Conservation (phyloP, 2,329 filamentous ascomycete genomes). For the Penicillium sumatraense region DNA sequence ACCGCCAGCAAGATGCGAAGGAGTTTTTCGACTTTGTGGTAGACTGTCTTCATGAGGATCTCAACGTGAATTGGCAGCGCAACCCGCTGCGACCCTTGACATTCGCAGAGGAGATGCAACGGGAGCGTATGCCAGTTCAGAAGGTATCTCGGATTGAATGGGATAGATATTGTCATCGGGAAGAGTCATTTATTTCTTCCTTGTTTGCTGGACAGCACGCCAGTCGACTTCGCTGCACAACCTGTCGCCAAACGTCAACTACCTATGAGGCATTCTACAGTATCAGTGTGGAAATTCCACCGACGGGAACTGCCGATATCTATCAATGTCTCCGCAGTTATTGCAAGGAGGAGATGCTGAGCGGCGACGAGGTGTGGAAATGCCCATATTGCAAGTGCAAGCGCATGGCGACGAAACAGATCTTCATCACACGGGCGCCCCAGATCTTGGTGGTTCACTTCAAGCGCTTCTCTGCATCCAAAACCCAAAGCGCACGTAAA, state of each 20-base stretch:
- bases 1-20: constrained; percentile 84
- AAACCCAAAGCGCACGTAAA: constrained; percentile 65
- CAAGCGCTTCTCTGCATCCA: constrained; percentile 68
- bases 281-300: constrained; percentile 71
- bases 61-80: constrained; percentile 70
- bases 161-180: constrained; percentile 69
- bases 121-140: constrained; percentile 64
- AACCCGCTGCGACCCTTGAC: constrained; percentile 63
- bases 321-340: constrained; percentile 73
- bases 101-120: constrained; percentile 62
- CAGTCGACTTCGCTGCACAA: constrained; percentile 64
- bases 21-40: constrained; percentile 87
- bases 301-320: constrained; percentile 62
- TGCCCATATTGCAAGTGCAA: constrained; percentile 76
- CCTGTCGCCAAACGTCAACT: constrained; percentile 66
- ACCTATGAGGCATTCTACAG: constrained; percentile 74
- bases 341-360: constrained; percentile 68
- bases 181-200: constrained; percentile 75
- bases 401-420: constrained; percentile 69
- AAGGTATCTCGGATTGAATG: constrained; percentile 76
- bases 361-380: constrained; percentile 69
- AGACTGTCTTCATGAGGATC: constrained; percentile 81
- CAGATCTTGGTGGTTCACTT: constrained; percentile 79
- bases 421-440: constrained; percentile 77
- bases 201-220: constrained; percentile 77